Conservation (phyloP, 257 asterid species). For the Penstemon eatonii region DNA sequence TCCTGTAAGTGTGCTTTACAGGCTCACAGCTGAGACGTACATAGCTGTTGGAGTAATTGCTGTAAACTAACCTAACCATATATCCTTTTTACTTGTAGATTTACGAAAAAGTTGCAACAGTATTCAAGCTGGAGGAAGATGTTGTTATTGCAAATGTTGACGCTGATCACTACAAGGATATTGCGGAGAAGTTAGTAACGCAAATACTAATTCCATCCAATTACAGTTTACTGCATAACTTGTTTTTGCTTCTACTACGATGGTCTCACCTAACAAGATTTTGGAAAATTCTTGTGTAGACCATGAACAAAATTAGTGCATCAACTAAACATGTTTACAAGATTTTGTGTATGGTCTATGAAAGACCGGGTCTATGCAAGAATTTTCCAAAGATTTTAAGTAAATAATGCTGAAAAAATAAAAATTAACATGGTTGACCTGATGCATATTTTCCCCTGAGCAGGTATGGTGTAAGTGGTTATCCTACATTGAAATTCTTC, state of each 20-base stretch:
- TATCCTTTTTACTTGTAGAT: constrained; percentile 43
- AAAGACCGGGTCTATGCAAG: no score
- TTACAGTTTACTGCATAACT: neutral
- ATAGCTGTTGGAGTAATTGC: constrained; percentile 15
- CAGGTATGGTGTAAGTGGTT: constrained; percentile 65
- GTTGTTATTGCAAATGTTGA: constrained; percentile 91
- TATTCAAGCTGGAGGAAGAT: constrained; percentile 67
- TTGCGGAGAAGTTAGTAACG: constrained; percentile 74
- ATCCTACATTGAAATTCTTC: constrained; percentile 78
- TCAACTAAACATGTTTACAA: no score
- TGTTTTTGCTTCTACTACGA: constrained; percentile 2
- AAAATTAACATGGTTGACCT: neutral
- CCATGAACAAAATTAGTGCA: no score
- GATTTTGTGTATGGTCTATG: no score
- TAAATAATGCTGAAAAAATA: no score
- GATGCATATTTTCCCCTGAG: neutral
- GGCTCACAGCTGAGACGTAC: constrained; percentile 12
- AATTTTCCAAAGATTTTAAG: no score
- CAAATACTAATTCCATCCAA: neutral
- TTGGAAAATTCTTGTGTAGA: no score
- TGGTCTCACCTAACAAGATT: no score
- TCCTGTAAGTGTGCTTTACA: constrained; percentile 68
- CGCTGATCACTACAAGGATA: constrained; percentile 79
- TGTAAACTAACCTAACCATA: constrained; percentile 18
- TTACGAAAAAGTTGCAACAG: constrained; percentile 85